Evolutionary conservation across 192 early-diverging fungal genomes (phyloP).

Genomic region (Coemansia sp.): DNA sequence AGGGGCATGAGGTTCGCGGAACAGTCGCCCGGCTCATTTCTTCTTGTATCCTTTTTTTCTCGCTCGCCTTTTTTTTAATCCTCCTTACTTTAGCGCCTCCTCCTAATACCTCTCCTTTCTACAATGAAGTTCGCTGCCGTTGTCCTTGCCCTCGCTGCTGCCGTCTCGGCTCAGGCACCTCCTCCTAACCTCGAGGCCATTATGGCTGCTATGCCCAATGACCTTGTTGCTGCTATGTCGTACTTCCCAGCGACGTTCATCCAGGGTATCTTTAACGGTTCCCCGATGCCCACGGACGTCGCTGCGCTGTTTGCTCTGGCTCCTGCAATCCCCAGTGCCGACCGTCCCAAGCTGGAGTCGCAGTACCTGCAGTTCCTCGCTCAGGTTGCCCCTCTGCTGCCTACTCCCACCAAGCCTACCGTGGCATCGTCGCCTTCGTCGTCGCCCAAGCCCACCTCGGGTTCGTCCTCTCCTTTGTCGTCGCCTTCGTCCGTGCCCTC

Average conservation of each 20-base stretch:
- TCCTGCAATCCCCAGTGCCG: conserved; percentile 16
- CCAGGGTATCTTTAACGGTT: conserved; percentile 26
- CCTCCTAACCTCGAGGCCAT: conserved; percentile 35
- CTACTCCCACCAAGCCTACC: conserved; percentile 10
- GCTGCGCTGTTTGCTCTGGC: conserved; percentile 27
- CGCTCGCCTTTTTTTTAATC: background rate
- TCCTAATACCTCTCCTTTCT: background rate
- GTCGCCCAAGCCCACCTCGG: background rate
- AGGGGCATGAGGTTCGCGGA: background rate
- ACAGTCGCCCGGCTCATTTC: background rate
- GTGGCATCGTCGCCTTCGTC: background rate
- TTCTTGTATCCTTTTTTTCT: background rate
- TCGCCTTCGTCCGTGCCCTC: background rate
- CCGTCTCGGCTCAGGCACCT: conserved; percentile 6
- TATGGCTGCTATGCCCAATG: conserved; percentile 29
- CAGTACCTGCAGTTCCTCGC: conserved; percentile 42
- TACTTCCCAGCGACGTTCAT: conserved; percentile 34
- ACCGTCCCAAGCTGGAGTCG: conserved; percentile 24
- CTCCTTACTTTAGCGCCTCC: background rate
- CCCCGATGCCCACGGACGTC: conserved; percentile 35
- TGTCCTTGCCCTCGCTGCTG: conserved; percentile 14
- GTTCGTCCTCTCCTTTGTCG: background rate
- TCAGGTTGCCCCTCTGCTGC: conserved; percentile 22
- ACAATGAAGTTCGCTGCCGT: conserved; percentile 42
- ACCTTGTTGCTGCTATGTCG: conserved; percentile 30